Conservation (phyloP, 371 early-diverging fungal genomes). For the Blyttiomyces sp. region DNA sequence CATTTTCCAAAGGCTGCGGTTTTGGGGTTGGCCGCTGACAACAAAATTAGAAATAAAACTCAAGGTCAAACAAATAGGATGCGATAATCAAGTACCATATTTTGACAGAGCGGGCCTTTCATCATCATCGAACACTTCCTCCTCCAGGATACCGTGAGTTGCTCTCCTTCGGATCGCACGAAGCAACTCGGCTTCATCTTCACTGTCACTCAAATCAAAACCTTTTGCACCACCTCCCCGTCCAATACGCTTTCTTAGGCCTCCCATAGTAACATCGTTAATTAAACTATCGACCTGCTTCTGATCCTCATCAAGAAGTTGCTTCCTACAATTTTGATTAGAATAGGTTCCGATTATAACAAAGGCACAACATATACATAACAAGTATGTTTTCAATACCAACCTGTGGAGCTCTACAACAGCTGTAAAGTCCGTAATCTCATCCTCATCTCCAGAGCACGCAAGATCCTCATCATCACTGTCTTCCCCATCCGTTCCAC, state of each 20-base stretch:
- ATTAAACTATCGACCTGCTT: constrained; percentile 31
- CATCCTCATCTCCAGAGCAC: constrained; percentile 30
- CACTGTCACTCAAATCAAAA: constrained; percentile 32
- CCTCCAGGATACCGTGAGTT: constrained; percentile 1
- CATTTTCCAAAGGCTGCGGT: constrained; percentile 43
- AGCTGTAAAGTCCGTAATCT: constrained; percentile 23
- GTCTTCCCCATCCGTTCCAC: constrained; percentile 40
- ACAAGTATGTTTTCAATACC: background rate
- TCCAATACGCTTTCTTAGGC: constrained; percentile 32
- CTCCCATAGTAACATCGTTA: constrained; percentile 43
- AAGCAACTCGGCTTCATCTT: constrained; percentile 35
- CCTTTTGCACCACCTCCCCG: constrained; percentile 20
- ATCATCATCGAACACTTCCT: constrained; percentile 13
- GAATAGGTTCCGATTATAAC: background rate
- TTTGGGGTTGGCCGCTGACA: constrained; percentile 31
- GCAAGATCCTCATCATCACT: constrained; percentile 22
- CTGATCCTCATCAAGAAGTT: constrained; percentile 29
- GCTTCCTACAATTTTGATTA: constrained; percentile 22
- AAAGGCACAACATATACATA: background rate
- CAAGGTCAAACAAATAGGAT: background rate
- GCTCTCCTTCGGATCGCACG: constrained; percentile 10
- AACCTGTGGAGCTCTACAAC: constrained; percentile 28
- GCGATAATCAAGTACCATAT: background rate
- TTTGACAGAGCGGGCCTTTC: background rate
- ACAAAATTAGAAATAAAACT: background rate